Evolutionary conservation across 2,329 filamentous ascomycete genomes (phyloP), one percentile per base, ranked within the genome.

Genomic region (Ambrosiella xylebori): DNA sequence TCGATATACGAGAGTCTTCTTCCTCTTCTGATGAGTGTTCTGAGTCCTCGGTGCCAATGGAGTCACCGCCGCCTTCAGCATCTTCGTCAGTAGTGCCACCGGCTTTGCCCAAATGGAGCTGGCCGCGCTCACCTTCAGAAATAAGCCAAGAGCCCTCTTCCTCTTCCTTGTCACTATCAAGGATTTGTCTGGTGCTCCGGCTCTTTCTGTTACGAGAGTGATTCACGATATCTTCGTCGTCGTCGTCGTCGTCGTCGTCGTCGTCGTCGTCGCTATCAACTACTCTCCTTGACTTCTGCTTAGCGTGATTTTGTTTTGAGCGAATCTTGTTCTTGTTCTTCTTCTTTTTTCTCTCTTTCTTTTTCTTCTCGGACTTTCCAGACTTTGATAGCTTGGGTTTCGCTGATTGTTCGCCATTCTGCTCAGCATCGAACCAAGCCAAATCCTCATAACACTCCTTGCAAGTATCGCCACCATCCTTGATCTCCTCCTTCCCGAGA

Each of bases 1-100:
- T 79, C 63, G 75, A 73, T 39, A 80, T 69, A 17, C 76, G 76
- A 64, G 76, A 80, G 17, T 77, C 71, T 1, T 75, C 75, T 8
- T 79, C 76, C 8, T 74, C 74, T 35, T 78, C 80, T 7, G 77
- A 78, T 2, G 78, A 76, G 44, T 74, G 70, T 11, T 71, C 68
- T 0, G 84, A 86, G 65, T 93, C 86, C 37, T 86, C 81, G 0
- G 84, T 81, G 41, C 78, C 78, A 54, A 95, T 75, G 67, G 81
- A 88, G 59, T 94, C 86, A 19, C 88, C 90, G 2, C 85, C 88
- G 1, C 88, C 88, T 66, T 95, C 90, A 1, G 85, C 87, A 66
- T 95, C 81, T 68, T 95, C 88, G 62, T 95, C 88, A 56, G 88
- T 85, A n/a, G 81, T 79, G 3, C 86, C 88, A n/a, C 88, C 88